These are phyloP conservation scores for Corymbia maculata DNA, from an alignment of 345 rosid genomes.

Conservation along the genomic window DNA sequence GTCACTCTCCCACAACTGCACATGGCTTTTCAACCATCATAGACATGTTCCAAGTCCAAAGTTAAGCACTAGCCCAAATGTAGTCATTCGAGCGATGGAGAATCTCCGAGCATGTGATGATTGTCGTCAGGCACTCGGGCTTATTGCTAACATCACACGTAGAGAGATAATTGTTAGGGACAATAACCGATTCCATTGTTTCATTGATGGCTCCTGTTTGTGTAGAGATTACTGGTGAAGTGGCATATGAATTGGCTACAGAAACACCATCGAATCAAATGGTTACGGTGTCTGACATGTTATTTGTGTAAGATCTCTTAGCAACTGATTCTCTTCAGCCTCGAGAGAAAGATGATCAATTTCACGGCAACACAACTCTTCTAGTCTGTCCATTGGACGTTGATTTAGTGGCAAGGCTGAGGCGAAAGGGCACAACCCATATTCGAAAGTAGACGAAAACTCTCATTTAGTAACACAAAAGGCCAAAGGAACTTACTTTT, in stretches of 20 bases:
- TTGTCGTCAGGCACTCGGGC: slow-evolving; percentile 52
- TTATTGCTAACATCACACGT: slow-evolving; percentile 39
- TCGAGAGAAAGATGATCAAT: not conserved
- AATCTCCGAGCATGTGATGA: slow-evolving; percentile 68
- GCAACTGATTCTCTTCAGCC: not conserved
- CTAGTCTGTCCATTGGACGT: not conserved
- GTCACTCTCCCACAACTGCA: too few species aligned
- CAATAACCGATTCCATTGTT: slow-evolving; percentile 58
- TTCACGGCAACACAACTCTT: not conserved
- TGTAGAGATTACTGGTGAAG: slow-evolving; percentile 60
- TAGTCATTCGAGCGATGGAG: slow-evolving; percentile 46
- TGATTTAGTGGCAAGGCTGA: not conserved
- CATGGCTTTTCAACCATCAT: too few species aligned
- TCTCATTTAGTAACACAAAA: not conserved
- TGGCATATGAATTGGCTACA: not conserved
- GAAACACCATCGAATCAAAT: not conserved
- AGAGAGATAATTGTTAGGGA: slow-evolving; percentile 59
- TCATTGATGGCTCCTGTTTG: slow-evolving; percentile 42
- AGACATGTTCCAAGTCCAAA: too few species aligned
- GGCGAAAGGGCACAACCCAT: not conserved
- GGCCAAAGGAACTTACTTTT: not conserved
- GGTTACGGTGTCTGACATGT: not conserved
- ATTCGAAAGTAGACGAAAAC: not conserved
- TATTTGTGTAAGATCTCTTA: not conserved
- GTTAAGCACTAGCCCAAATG: slow-evolving; percentile 17